Base-by-base conservation (phyloP, 306 rosid genomes). In the Inga laurina region DNA sequence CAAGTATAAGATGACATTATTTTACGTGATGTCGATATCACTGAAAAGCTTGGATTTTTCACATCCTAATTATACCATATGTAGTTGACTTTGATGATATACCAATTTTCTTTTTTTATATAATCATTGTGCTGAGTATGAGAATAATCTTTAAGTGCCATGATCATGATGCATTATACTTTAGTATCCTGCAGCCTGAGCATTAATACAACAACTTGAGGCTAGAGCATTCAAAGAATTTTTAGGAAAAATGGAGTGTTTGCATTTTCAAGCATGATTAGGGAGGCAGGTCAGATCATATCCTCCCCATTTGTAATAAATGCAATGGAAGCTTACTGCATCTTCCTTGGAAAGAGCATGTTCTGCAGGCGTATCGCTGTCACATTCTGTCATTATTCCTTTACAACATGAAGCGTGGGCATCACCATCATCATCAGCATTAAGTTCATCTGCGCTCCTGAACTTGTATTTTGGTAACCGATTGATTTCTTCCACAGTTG, bases 401-500 rank as follows among this genome's bases (percentile, higher is more conserved):
- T 86, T 88, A 5, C 59, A 85, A 56, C 87, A 86, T 39, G 88
- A 87, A 88, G 88, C 93, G 88, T 88, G 89, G 70, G 80, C 82
- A 82, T 88, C 91, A 24, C 85, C 82, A 34, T 10, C 51, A 70
- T 39, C 74, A 8, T 39, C 74, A 37, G 75, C 88, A 79, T 84
- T 87, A 24, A 12, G 15, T 54, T 91, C 94, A 48, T 82, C 84
- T 57, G 75, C 73, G 52, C 81, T 77, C 19, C 71, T 80, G 79
- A 91, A 96, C 85, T 81, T 89, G 86, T 87, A 96, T 89, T 88
- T 94, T 15, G 97, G 97, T 79, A 96, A 83, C 87, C 72, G 89
- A 30, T 92, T 89, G 37, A 96, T 94, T 80, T 96, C 98, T 76
- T 91, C 98, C 80, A 81, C 83, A 22, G 97, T 91, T n/a, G 98